These are phyloP conservation scores for Nasturtium officinale DNA, from an alignment of 345 rosid species.

Conservation along the genomic window DNA sequence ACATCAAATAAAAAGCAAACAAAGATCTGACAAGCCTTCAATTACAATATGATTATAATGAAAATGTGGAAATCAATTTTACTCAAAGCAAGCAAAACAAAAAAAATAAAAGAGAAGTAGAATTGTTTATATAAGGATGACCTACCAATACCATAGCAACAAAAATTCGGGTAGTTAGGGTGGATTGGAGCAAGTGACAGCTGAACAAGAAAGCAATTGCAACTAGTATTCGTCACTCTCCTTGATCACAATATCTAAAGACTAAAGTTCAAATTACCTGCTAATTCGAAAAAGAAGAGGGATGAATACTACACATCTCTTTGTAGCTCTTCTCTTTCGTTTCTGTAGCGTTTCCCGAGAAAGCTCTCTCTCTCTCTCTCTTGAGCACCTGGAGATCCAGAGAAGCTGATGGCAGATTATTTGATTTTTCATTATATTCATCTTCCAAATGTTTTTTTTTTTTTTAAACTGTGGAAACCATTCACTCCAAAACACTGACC, in stretches of 20 bases:
- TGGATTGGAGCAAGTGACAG: constrained; percentile 52
- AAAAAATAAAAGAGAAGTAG: not conserved
- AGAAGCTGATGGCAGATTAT: constrained; percentile 34
- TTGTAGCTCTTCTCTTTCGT: constrained; percentile 10
- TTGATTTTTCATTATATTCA: constrained; percentile 30
- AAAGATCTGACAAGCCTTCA: constrained; percentile 1
- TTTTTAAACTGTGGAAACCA: not conserved
- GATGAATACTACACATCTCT: constrained; percentile 35
- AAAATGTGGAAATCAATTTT: constrained; percentile 20
- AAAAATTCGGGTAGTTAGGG: constrained; percentile 46
- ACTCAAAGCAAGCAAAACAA: constrained; percentile 55
- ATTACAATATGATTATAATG: not conserved
- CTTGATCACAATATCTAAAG: too few species aligned
- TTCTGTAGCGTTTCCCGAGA: constrained; percentile 13
- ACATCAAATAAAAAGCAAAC: not conserved
- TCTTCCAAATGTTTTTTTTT: not conserved
- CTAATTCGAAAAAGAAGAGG: constrained; percentile 14
- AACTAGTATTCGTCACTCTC: too few species aligned
- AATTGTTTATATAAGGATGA: constrained; percentile 9
- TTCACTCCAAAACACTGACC: too few species aligned
- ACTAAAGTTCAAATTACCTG: too few species aligned
- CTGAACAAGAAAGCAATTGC: constrained; percentile 43
- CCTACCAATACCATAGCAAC: constrained; percentile 14
- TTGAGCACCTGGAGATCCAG: constrained; percentile 35
- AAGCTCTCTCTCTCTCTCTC: constrained; percentile 22